Conservation (phyloP, 345 rosid genomes). For the Heritiera littoralis region DNA sequence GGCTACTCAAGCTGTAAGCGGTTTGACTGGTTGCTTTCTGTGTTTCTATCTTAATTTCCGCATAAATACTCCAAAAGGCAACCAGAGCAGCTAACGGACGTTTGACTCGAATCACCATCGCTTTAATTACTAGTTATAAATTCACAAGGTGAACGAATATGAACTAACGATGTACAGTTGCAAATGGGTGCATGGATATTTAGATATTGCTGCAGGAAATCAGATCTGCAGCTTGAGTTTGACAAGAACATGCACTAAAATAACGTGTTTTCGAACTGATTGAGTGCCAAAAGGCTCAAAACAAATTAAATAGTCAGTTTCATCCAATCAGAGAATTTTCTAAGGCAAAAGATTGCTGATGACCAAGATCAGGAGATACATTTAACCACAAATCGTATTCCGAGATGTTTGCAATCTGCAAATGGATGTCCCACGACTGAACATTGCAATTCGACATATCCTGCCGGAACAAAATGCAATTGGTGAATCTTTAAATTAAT, state of each 20-base stretch:
- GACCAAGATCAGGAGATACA: slow-evolving; percentile 15
- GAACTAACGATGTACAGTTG: not conserved
- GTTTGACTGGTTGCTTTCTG: not conserved
- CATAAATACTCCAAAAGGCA: not conserved
- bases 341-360: slow-evolving; percentile 21
- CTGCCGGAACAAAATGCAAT: slow-evolving; percentile 31
- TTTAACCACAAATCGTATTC: slow-evolving; percentile 6
- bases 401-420: slow-evolving; percentile 8
- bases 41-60: not conserved
- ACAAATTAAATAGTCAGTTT: slow-evolving; percentile 14
- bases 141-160: not conserved
- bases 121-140: not conserved
- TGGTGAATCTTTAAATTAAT: not conserved
- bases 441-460: slow-evolving; percentile 22
- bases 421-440: not conserved
- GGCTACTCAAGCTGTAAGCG: not conserved
- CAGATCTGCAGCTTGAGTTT: not conserved
- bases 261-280: not conserved
- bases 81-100: not conserved
- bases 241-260: not conserved
- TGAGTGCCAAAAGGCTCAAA: not conserved
- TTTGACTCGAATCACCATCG: not conserved
- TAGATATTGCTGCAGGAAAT: not conserved
- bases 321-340: slow-evolving; percentile 21
- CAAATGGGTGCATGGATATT: not conserved